phyloP scores from a whole-genome alignment of 805 yeast species.

The Candida orba region DNA sequence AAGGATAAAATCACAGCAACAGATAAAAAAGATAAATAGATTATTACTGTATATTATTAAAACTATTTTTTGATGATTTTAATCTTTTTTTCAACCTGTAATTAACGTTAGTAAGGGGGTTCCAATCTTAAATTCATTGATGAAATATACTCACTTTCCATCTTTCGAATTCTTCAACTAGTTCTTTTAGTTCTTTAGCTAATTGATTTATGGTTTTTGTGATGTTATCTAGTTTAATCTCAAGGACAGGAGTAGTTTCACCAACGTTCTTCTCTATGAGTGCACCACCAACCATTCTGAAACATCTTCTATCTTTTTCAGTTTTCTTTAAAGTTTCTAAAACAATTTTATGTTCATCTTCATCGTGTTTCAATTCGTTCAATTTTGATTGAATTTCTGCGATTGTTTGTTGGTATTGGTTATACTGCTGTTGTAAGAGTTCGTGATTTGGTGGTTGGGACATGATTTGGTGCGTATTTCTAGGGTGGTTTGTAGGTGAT shows the following conservation, averaged over 20 bases:
- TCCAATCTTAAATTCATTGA: too few species aligned
- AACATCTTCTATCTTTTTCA: conserved; percentile 65
- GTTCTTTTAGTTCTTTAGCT: conserved; percentile 26
- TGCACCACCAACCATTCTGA: conserved; percentile 91
- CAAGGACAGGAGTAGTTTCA: conserved; percentile 62
- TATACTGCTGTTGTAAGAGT: conserved; percentile 43
- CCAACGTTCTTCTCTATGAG: conserved; percentile 74
- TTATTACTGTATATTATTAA: background rate
- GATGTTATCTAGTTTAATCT: conserved; percentile 47
- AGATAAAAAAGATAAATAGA: conserved; percentile 19
- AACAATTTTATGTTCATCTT: conserved; percentile 46
- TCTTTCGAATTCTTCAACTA: conserved; percentile 32
- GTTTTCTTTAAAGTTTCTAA: conserved; percentile 46
- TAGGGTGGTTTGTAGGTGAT: background rate
- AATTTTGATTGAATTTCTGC: conserved; percentile 40
- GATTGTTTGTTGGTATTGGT: conserved; percentile 43
- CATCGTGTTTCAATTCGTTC: conserved; percentile 41
- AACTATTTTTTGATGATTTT: conserved; percentile 11
- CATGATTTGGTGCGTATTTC: background rate
- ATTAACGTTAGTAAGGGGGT: conserved; percentile 3
- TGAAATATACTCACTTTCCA: conserved; percentile 29
- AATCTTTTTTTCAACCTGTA: conserved; percentile 10
- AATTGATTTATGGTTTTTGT: conserved; percentile 28
- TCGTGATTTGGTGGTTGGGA: conserved; percentile 3
- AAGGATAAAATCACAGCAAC: conserved; percentile 11